A percentile compares a stretch with the other conserved stretches of the same genome.
These are phyloP conservation scores for Trichoderma simmonsii DNA, from an alignment of 2,329 filamentous ascomycete genomes.

Conservation along the genomic window DNA sequence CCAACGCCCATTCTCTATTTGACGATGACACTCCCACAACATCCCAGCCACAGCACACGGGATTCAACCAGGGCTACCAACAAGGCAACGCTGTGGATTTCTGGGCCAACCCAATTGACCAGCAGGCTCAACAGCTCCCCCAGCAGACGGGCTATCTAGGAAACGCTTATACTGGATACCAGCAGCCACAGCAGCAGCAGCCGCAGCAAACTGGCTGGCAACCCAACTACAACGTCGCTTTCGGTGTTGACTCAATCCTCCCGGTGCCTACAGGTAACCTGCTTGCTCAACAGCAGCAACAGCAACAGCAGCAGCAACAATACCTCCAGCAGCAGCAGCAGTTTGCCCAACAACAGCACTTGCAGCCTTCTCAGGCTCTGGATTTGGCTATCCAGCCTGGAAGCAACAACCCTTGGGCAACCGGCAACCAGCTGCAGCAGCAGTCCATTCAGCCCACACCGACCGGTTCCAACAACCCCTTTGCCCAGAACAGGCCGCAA, in stretches of 20 bases:
- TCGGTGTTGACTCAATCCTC: constrained; percentile 38
- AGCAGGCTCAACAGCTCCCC: constrained; percentile 38
- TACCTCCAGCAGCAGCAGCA: constrained; percentile 35
- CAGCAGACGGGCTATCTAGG: constrained; percentile 74
- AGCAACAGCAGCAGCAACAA: constrained; percentile 30
- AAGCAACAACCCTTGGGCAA: constrained; percentile 93
- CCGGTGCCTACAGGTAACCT: not conserved
- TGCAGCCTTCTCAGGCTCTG: constrained; percentile 39
- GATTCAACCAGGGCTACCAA: constrained; percentile 95
- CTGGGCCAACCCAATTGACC: constrained; percentile 91
- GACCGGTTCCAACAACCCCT: constrained; percentile 97
- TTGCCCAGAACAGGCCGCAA: constrained; percentile 68
- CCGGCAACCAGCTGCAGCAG: constrained; percentile 53
- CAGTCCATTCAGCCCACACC: constrained; percentile 69
- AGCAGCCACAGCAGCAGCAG: constrained; percentile 40
- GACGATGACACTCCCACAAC: constrained; percentile 67
- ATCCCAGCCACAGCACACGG: constrained; percentile 72
- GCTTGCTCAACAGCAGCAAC: constrained; percentile 39
- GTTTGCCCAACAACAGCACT: constrained; percentile 37
- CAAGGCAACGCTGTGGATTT: constrained; percentile 96
- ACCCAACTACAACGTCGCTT: constrained; percentile 65
- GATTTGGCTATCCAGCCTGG: constrained; percentile 69
- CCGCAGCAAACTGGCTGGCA: constrained; percentile 48
- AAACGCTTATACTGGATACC: constrained; percentile 55
- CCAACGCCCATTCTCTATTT: constrained; percentile 82